phyloP scores from a whole-genome alignment of 2,329 filamentous ascomycete species.

The Pseudocercospora cruenta region DNA sequence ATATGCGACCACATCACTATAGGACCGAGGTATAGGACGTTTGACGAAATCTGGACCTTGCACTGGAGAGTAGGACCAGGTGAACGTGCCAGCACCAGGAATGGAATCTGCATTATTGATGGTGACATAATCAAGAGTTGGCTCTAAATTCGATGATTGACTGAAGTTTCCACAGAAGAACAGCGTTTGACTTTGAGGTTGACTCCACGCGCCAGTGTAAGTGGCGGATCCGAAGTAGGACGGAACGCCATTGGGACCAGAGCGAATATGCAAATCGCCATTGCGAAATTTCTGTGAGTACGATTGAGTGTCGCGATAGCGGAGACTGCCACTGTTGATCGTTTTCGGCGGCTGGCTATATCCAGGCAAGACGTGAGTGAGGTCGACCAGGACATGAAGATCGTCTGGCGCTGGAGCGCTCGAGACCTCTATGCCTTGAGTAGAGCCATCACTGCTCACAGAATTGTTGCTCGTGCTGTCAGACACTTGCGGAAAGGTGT shows the following conservation, averaged over 20 bases:
- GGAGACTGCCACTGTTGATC: neutral
- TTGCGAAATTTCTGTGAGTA: slow-evolving; percentile 30
- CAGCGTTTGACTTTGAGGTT: slow-evolving; percentile 48
- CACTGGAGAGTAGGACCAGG: slow-evolving; percentile 26
- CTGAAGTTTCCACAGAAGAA: slow-evolving; percentile 48
- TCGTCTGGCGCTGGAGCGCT: slow-evolving; percentile 22
- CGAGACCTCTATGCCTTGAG: neutral
- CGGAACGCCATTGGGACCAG: slow-evolving; percentile 36
- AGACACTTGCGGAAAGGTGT: slow-evolving; percentile 41
- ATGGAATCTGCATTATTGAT: slow-evolving; percentile 13
- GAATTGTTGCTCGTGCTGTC: slow-evolving; percentile 14
- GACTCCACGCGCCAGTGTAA: slow-evolving; percentile 52
- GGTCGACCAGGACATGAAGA: slow-evolving; percentile 51
- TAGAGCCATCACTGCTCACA: neutral
- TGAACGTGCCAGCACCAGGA: slow-evolving; percentile 27
- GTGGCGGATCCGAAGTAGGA: slow-evolving; percentile 53
- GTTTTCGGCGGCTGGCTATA: slow-evolving; percentile 24
- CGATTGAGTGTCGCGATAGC: slow-evolving; percentile 21
- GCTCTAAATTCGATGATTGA: slow-evolving; percentile 9
- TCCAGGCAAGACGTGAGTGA: slow-evolving; percentile 54
- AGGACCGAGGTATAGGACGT: slow-evolving; percentile 22
- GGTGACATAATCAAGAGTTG: slow-evolving; percentile 21
- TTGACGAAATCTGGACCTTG: slow-evolving; percentile 17
- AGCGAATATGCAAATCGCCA: slow-evolving; percentile 26
- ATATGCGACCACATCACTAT: slow-evolving; percentile 22